Evolutionary conservation across 352 stramenopile genomes (phyloP), one percentile per base, ranked within the genome.

Genomic region (Blastocystis sp.): DNA sequence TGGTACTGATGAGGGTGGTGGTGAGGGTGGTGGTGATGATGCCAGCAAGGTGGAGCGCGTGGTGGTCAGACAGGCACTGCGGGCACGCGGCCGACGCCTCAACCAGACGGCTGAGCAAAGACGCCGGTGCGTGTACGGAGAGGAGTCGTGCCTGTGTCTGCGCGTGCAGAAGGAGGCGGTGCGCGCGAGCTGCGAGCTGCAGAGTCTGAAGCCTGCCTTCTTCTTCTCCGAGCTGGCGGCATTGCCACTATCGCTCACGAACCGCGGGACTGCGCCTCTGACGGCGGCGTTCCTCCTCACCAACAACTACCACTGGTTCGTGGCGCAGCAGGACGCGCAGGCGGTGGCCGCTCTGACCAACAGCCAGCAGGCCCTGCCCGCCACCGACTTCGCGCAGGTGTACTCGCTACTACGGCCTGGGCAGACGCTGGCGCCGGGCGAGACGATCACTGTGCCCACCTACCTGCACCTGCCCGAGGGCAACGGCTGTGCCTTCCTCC

Each of bases 21-120:
- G 0, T 34, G 28, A 34, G 28, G 28, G 28, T 34, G 28, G 28
- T 34, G 28, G 28, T 34, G 28, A 34, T 34, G 28, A 34, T 34
- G 23, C 28, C 48, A 10, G 2, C n/a, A 5, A 9, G 28, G 11
- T 45, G 4, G n/a, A 64, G 0, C 17, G 40, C 3, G 17, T 84
- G 2, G 21, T 34, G 14, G 21, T 45, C 1, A 52, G 10, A 19
- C 74, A 84, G 11, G 34, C 74, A 28, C 21, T 84, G 14, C 28
- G 34, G 9, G 23, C 66, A 2, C 74, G 28, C 7, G 74, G 74
- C 1, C 23, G 28, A 38, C 74, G 74, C 45, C 41, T 84, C 28
- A 84, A 84, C 28, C 52, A 28, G 28, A 84, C 74, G 1, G 38
- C 66, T 1, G 74, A 84, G n/a, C 74, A 84, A 52, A 52, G 74